Evolutionary conservation across 1,284 basidiomycete genomes (phyloP).

Genomic region (Ustilago curta): DNA sequence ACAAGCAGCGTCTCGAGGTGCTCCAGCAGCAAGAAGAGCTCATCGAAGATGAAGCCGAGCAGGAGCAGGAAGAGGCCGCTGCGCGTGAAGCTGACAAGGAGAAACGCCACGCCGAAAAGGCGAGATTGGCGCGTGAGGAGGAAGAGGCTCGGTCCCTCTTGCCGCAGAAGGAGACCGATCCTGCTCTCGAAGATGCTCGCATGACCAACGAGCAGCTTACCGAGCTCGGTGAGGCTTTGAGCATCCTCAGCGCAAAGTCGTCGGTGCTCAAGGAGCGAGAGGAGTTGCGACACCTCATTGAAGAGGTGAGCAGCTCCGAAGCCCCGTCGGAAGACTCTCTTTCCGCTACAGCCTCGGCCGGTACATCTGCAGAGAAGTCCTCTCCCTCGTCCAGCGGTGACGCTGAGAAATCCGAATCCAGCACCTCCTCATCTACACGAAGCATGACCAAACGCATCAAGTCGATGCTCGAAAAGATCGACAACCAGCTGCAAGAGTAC

Average conservation of each 20-base stretch:
- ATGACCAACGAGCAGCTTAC: constrained; percentile 98
- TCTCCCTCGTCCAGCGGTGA: constrained; percentile 6
- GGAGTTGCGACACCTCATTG: constrained; percentile 88
- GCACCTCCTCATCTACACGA: constrained; percentile 71
- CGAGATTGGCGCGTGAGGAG: constrained; percentile 55
- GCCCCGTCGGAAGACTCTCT: constrained; percentile 6
- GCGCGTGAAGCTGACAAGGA: constrained; percentile 86
- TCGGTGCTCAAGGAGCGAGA: constrained; percentile 95
- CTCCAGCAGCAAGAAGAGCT: constrained; percentile 98
- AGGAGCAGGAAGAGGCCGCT: constrained; percentile 91
- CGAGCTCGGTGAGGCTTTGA: constrained; percentile 91
- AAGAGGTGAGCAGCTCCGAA: constrained; percentile 73
- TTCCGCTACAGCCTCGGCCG: constrained; percentile 8
- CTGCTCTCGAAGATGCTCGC: constrained; percentile 75
- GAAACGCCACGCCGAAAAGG: constrained; percentile 74
- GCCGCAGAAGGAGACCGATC: constrained; percentile 55
- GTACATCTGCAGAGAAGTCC: constrained; percentile 3
- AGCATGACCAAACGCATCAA: constrained; percentile 93
- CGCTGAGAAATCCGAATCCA: constrained; percentile 18
- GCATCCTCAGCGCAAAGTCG: constrained; percentile 92
- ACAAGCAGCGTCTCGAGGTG: constrained; percentile 98
- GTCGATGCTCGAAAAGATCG: constrained; percentile 94
- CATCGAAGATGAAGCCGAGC: constrained; percentile 98
- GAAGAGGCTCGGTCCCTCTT: constrained; percentile 59
- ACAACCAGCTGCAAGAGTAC: constrained; percentile 90